phyloP scores from a whole-genome alignment of 2,329 filamentous ascomycete species.

The Botrytis elliptica region DNA sequence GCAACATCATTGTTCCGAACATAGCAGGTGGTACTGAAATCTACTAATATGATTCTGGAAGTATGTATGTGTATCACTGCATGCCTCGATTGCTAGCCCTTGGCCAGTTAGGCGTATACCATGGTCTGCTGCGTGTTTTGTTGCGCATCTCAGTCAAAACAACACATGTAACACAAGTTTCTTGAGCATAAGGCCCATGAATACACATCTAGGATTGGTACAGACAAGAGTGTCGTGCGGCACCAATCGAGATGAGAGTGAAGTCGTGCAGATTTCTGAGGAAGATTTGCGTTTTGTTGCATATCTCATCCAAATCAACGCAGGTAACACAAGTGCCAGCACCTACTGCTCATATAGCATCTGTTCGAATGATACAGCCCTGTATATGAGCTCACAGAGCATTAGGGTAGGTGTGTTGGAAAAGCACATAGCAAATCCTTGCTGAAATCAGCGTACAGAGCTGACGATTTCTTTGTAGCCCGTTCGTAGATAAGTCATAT shows the following conservation, averaged over 20 bases:
- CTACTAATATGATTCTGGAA: neutral
- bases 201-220: neutral
- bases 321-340: neutral
- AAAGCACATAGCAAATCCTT: neutral
- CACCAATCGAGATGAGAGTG: too few relatives aligned
- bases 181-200: neutral
- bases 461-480: neutral
- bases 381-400: neutral
- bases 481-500: neutral
- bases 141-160: conserved; percentile 11
- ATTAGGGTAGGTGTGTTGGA: neutral
- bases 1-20: neutral
- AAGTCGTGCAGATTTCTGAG: neutral
- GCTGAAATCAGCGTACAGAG: neutral
- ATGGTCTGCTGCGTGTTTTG: neutral
- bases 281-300: conserved; percentile 11
- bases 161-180: neutral
- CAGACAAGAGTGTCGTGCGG: neutral
- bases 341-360: too few relatives aligned
- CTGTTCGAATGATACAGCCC: neutral
- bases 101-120: neutral
- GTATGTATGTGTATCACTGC: neutral
- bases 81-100: neutral
- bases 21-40: neutral
- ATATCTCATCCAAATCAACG: neutral